Conservation (phyloP, 2,329 filamentous ascomycete genomes). For the Fusarium globosum region DNA sequence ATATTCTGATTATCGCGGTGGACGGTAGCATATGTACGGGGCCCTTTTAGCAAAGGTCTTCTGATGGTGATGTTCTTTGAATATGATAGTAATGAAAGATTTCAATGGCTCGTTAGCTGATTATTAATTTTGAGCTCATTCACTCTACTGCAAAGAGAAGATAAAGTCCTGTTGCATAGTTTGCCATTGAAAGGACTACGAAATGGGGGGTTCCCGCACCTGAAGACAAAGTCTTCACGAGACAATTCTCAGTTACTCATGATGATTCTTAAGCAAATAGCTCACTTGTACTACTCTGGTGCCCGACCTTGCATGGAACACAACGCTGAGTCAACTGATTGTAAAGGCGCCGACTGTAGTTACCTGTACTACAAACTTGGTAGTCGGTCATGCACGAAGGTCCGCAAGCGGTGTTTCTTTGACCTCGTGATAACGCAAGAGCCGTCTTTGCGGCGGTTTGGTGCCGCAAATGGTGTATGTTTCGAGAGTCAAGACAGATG, state of each 20-base stretch:
- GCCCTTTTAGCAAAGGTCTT: background rate
- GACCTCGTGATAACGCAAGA: slow-evolving; percentile 1
- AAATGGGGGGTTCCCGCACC: background rate
- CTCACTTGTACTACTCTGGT: slow-evolving; percentile 3
- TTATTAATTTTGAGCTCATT: background rate
- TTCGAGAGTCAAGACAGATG: background rate
- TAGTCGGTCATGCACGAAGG: slow-evolving; percentile 5
- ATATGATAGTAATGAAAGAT: background rate
- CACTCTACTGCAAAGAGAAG: background rate
- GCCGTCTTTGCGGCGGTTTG: slow-evolving; percentile 3
- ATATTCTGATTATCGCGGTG: background rate
- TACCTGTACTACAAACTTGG: slow-evolving; percentile 13
- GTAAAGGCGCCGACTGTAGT: background rate
- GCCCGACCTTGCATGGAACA: slow-evolving; percentile 1
- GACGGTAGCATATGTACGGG: background rate
- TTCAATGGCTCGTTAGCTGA: background rate
- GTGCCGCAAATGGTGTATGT: slow-evolving; percentile 12
- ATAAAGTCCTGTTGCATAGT: background rate
- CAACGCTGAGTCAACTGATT: background rate
- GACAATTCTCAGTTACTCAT: background rate
- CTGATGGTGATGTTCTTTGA: background rate
- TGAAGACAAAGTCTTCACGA: background rate
- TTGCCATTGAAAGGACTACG: background rate
- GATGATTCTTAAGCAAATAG: background rate
- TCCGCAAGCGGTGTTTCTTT: slow-evolving; percentile 1